Conservation (phyloP, 768 basidiomycete species). For the Agaricus subrufescens region DNA sequence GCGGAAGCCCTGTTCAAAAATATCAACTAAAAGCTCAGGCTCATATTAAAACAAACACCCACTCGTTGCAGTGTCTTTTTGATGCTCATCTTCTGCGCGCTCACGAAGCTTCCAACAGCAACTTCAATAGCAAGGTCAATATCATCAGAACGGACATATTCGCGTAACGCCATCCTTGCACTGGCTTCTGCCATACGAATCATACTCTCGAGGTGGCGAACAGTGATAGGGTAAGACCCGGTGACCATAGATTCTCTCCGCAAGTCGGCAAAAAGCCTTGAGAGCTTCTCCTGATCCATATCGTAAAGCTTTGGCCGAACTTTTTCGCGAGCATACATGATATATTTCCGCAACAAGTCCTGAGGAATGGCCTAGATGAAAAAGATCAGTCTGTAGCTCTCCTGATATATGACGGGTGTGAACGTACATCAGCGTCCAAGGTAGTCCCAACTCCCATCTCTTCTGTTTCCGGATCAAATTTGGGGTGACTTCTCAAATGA, state of each 20-base stretch:
- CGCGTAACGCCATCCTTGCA: constrained; percentile 96
- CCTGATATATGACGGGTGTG: constrained; percentile 9
- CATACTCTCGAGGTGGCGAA: constrained; percentile 97
- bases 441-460: constrained; percentile 92
- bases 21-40: constrained; percentile 2
- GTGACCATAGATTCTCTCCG: constrained; percentile 95
- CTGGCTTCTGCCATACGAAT: constrained; percentile 99
- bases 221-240: constrained; percentile 98
- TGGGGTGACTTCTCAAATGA: constrained; percentile 91
- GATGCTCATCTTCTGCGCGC: constrained; percentile 95
- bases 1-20: constrained; percentile 73
- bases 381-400: constrained; percentile 1
- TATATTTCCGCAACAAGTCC: constrained; percentile 94
- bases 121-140: constrained; percentile 97
- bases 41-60: constrained; percentile 21
- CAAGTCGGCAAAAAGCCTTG: constrained; percentile 91
- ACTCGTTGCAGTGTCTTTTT: constrained; percentile 97
- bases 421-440: constrained; percentile 82
- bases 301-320: constrained; percentile 91
- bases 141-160: constrained; percentile 94
- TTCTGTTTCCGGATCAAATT: constrained; percentile 80
- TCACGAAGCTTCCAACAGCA: constrained; percentile 92
- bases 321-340: constrained; percentile 96
- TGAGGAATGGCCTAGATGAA: constrained; percentile 84
- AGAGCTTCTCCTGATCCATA: constrained; percentile 92